Evolutionary conservation across 1,139 yeast species (phyloP), one percentile per base, ranked within the genome.

Genomic region (Kazachstania sp.): DNA sequence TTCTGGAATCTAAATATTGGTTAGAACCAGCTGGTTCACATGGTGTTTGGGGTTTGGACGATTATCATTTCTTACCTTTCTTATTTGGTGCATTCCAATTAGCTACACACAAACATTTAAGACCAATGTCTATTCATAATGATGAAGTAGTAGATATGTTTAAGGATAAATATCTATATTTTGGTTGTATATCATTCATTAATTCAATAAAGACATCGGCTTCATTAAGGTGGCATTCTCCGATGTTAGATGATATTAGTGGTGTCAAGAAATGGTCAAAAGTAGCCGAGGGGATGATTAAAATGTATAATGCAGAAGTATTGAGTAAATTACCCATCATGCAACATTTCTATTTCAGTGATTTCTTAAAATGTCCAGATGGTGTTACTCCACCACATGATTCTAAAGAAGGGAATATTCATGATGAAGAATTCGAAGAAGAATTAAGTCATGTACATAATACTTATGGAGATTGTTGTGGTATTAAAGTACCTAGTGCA

Each of bases 381-480:
- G 90, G 86, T 1, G 70, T 84, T 1, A 67, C 78, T 4, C 64
- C 63, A 9, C 54, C 64, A 6, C 57, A 54, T 13, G 56, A 57
- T 9, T 70, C 65, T 7, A 68, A 63, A 3, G 67, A 65, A 9
- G 70, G 63, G 3, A 68, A 63, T 5, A 70, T 52, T 8, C 65
- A 57, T 15, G 63, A 57, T 30, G 66, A 63, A 23, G 67, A 71
- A 50, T 71, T 69, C 2, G 75, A 71, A 52, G 67, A 63, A 32
- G 20, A 32, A n/a, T 35, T 35, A 18, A 31, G 42, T 26, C 65
- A 60, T 11, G 50, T 54, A 9, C 67, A 59, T 30, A 79, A 78
- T 52, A 81, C 90, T 2, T 92, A 96, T 96, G 98, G 96, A 1
- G 98, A 92, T 63, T 94, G 98, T 62, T 92, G 99, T 70, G 99